Conservation (phyloP, 345 rosid species). For the Reutealis trisperma region DNA sequence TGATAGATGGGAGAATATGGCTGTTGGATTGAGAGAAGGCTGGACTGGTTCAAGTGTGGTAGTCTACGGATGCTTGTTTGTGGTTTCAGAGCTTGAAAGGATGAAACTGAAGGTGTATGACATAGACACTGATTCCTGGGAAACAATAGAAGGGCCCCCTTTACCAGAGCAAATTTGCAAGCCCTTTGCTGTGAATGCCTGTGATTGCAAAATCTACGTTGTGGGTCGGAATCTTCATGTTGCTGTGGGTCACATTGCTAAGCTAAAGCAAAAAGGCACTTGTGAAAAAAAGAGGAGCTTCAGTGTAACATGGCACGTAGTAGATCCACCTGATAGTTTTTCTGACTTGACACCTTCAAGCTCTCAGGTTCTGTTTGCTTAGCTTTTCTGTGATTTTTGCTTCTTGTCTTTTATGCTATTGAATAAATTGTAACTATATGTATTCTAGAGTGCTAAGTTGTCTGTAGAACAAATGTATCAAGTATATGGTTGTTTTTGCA, state of each 20-base stretch:
- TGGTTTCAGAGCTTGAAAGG: constrained; percentile 80
- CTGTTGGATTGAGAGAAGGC: constrained; percentile 77
- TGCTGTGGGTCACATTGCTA: constrained; percentile 63
- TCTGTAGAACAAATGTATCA: neutral
- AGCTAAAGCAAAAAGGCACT: constrained; percentile 30
- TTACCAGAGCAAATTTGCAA: constrained; percentile 83
- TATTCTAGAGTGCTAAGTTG: constrained; percentile 18
- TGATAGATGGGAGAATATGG: constrained; percentile 76
- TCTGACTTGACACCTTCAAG: constrained; percentile 74
- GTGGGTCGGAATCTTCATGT: constrained; percentile 73
- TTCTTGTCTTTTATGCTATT: constrained; percentile 11
- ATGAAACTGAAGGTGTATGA: constrained; percentile 92
- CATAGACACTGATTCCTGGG: constrained; percentile 65
- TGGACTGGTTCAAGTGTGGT: constrained; percentile 95
- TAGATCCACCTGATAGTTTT: constrained; percentile 59
- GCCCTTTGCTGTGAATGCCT: constrained; percentile 75
- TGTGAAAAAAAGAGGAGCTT: constrained; percentile 43
- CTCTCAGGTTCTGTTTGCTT: constrained; percentile 78
- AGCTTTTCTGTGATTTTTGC: constrained; percentile 23
- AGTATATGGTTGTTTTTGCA: constrained; percentile 8
- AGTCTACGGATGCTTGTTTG: constrained; percentile 63
- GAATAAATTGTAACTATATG: constrained; percentile 24
- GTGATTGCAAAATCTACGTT: constrained; percentile 62
- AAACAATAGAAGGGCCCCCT: constrained; percentile 65
- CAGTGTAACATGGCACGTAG: constrained; percentile 67